Base-by-base conservation (phyloP, 2,329 filamentous ascomycete genomes). In the Aspergillus fijiensis region DNA sequence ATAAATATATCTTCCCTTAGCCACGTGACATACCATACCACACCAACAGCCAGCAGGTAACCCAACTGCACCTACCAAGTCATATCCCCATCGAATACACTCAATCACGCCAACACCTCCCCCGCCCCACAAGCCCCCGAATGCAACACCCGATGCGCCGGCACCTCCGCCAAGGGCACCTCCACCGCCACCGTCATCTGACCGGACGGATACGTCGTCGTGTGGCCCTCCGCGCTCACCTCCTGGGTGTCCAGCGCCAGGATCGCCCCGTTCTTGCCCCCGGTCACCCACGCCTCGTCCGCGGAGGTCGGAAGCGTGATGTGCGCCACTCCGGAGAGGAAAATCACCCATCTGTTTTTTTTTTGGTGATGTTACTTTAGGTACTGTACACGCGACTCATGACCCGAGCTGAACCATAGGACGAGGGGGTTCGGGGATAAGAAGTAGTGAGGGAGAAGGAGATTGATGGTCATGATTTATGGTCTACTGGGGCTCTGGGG, bases 211-310 rank as follows among this genome's bases (percentile, higher is more conserved):
- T 80, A 82, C 33, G 61, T 61, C 2, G 80, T 79, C 3, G 65
- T 63, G 68, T 82, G 80, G 0, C 80, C 80, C 33, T 71, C 59
- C 2, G 51, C 61, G 57, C 77, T 79, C 3, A 77, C 74, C 49
- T 77, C 75, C 2, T 65, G 65, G 4, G 76, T 81, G 60, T 82
- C 80, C 4, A 77, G 72, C 0, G 77, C 79, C 10, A 80, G 70
- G 35, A 82, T 72, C 5, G 77, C 69, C 0, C 79, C 79, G 35
- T 78, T 70, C 53, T 73, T 73, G 1, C 80, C 79, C 7, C 79
- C 79, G 1, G 64, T 47, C 6, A 82, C 60, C 65, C 69, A 76
- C 0, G 73, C 76, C 55, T 76, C 72, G 19, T 72, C 67, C 0
- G 68, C 72, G 6, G 72, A 70, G 63, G 76, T 73, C 6, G 78